Conservation (phyloP, 345 rosid species). For the Aquilaria sinensis region DNA sequence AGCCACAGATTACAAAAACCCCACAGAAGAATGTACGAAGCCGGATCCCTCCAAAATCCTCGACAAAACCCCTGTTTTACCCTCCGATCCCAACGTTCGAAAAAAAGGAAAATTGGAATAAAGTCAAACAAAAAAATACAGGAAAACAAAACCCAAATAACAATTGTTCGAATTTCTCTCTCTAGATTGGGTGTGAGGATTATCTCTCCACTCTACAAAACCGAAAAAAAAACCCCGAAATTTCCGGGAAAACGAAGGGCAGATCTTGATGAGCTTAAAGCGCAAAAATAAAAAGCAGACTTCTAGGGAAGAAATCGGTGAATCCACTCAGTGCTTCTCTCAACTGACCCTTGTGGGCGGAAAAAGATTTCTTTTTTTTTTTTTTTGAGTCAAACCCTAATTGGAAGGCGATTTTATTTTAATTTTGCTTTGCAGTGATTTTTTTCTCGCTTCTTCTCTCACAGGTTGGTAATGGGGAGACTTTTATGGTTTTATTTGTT, state of each 20-base stretch:
- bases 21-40: slow-evolving; percentile 11
- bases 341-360: slow-evolving; percentile 17
- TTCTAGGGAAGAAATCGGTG: slow-evolving; percentile 28
- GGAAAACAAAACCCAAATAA: slow-evolving; percentile 10
- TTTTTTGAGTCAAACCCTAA: slow-evolving; percentile 51
- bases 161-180: slow-evolving; percentile 15
- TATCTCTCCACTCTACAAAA: slow-evolving; percentile 23
- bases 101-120: slow-evolving; percentile 17
- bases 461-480: background rate
- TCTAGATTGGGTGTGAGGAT: slow-evolving; percentile 26
- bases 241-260: slow-evolving; percentile 35
- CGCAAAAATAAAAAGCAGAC: slow-evolving; percentile 24
- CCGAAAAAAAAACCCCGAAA: slow-evolving; percentile 16
- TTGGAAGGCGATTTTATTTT: slow-evolving; percentile 8
- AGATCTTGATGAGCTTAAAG: slow-evolving; percentile 32
- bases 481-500: slow-evolving; percentile 1
- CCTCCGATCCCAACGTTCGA: slow-evolving; percentile 64
- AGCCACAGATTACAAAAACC: background rate
- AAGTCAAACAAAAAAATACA: slow-evolving; percentile 9
- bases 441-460: background rate
- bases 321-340: slow-evolving; percentile 33
- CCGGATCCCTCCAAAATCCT: slow-evolving; percentile 45
- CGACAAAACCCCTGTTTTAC: slow-evolving; percentile 21
- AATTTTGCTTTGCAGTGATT: too few species aligned
- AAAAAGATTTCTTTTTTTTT: slow-evolving; percentile 30